Evolutionary conservation across 495 filamentous ascomycete genomes (phyloP).

Genomic region (Saxophila tyrrhenica): DNA sequence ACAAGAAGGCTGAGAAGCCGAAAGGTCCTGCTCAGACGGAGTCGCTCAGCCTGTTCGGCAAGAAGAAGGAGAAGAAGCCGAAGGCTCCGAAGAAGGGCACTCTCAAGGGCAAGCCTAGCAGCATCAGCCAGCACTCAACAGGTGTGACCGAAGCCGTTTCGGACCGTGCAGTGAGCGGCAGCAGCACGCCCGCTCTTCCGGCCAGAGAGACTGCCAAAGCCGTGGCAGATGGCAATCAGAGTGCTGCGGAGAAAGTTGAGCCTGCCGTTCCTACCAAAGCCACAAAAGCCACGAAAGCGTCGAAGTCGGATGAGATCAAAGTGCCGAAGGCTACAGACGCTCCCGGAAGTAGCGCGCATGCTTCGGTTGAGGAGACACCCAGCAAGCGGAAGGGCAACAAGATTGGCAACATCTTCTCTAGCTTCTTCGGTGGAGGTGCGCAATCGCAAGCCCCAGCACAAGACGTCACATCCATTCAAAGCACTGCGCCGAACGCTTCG

Average conservation of each 20-base stretch:
- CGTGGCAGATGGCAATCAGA: not conserved
- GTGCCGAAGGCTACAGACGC: not conserved
- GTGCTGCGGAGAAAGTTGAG: not conserved
- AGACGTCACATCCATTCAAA: not conserved
- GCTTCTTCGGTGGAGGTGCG: not conserved
- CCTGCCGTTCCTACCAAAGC: not conserved
- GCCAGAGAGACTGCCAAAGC: not conserved
- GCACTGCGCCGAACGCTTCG: not conserved
- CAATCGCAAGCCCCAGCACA: not conserved
- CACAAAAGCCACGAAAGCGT: not conserved
- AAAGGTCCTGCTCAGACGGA: conserved; percentile 17
- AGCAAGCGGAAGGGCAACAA: not conserved
- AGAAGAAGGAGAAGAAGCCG: conserved; percentile 12
- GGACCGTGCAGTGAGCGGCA: not conserved
- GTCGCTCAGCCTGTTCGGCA: conserved; percentile 15
- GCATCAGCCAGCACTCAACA: not conserved
- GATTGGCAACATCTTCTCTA: not conserved
- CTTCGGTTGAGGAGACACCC: not conserved
- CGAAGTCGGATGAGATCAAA: not conserved
- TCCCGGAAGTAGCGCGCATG: not conserved
- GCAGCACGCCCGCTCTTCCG: not conserved
- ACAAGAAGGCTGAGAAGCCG: conserved; percentile 12
- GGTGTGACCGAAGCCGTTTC: not conserved
- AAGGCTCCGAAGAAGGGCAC: conserved; percentile 12
- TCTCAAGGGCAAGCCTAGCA: conserved; percentile 4